A percentile compares a stretch with the other conserved stretches of the same genome.
Evolutionary conservation across 2,329 filamentous ascomycete species (phyloP).

Genomic region (Rutstroemia sp.): DNA sequence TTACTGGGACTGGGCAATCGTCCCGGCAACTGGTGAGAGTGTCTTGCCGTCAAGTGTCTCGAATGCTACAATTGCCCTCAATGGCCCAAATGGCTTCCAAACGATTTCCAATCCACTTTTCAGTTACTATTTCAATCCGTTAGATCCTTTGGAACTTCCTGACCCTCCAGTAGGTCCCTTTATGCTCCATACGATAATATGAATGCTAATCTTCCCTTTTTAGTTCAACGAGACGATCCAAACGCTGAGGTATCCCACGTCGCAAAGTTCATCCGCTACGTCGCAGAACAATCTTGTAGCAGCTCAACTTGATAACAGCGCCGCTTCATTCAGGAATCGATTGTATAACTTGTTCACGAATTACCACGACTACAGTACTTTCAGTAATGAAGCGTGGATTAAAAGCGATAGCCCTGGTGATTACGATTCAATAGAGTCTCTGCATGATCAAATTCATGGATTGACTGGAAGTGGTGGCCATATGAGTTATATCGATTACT

Average conservation of each 20-base stretch:
- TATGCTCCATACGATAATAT: not conserved
- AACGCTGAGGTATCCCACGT: constrained; percentile 49
- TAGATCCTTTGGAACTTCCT: constrained; percentile 42
- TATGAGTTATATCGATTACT: constrained; percentile 37
- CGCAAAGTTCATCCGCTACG: constrained; percentile 33
- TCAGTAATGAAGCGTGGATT: constrained; percentile 63
- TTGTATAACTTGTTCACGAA: constrained; percentile 61
- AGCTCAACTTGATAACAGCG: constrained; percentile 43
- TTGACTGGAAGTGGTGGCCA: constrained; percentile 46
- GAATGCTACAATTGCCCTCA: constrained; percentile 37
- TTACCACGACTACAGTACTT: constrained; percentile 59
- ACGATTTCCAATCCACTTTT: constrained; percentile 44
- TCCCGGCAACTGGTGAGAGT: constrained; percentile 40
- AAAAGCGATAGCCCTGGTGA: constrained; percentile 34
- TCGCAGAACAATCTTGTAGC: constrained; percentile 56
- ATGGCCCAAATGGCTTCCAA: constrained; percentile 42
- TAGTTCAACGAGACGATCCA: constrained; percentile 53
- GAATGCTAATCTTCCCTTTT: not conserved
- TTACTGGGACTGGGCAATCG: constrained; percentile 42
- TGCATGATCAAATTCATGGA: constrained; percentile 59
- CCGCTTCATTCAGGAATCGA: constrained; percentile 50
- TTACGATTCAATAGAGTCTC: constrained; percentile 57
- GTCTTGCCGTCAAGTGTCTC: constrained; percentile 42
- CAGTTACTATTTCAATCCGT: constrained; percentile 41
- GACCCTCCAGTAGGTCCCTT: constrained; percentile 46